These are phyloP conservation scores for Penicilliopsis zonata DNA, from an alignment of 495 filamentous ascomycete genomes.

Conservation along the genomic window DNA sequence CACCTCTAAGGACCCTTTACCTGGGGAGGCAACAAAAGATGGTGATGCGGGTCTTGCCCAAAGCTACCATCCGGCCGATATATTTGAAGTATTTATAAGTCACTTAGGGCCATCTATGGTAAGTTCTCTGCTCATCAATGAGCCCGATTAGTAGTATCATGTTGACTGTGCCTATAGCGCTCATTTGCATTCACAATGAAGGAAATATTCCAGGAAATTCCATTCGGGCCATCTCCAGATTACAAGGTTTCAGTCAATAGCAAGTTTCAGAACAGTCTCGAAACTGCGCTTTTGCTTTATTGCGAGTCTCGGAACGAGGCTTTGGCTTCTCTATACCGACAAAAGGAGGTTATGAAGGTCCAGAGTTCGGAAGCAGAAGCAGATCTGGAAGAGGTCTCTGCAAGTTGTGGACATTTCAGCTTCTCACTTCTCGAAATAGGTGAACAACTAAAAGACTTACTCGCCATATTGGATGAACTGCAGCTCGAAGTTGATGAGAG, in stretches of 20 bases:
- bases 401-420: constrained; percentile 89
- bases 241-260: constrained; percentile 62
- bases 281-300: constrained; percentile 69
- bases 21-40: constrained; percentile 7
- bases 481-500: constrained; percentile 52
- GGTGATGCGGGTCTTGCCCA: constrained; percentile 7
- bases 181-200: constrained; percentile 83
- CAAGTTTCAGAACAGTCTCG: constrained; percentile 64
- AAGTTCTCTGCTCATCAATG: constrained; percentile 8
- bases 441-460: constrained; percentile 70
- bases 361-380: constrained; percentile 65
- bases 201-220: constrained; percentile 77
- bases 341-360: constrained; percentile 52
- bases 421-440: constrained; percentile 82
- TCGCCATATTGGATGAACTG: constrained; percentile 77
- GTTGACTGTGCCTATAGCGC: constrained; percentile 40
- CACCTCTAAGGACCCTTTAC: constrained; percentile 11
- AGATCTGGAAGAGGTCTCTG: constrained; percentile 91
- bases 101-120: constrained; percentile 87
- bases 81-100: constrained; percentile 78
- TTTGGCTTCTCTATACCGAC: constrained; percentile 64
- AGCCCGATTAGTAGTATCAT: too few species aligned
- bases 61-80: constrained; percentile 50
- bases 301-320: constrained; percentile 60
- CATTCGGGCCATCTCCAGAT: constrained; percentile 54